These are phyloP conservation scores for Silene latifolia DNA, from an alignment of 148 eudicot species.

Conservation along the genomic window DNA sequence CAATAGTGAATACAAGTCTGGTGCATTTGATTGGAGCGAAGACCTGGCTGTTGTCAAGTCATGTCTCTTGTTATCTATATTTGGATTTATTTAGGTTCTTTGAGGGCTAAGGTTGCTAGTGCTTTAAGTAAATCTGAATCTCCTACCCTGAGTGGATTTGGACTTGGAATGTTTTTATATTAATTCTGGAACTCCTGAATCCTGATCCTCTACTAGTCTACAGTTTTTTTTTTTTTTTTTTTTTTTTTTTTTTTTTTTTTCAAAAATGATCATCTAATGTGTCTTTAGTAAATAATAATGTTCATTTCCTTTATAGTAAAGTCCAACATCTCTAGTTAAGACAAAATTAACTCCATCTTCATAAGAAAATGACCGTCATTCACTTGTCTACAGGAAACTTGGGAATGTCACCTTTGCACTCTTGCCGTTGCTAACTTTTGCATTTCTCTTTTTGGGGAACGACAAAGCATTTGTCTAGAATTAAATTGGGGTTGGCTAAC, in stretches of 20 bases:
- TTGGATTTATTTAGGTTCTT: not conserved
- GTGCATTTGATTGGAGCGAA: too few species aligned
- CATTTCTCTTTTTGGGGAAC: not conserved
- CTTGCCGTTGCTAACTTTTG: not conserved
- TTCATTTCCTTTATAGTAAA: too few species aligned
- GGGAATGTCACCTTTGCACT: not conserved
- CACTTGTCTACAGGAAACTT: not conserved
- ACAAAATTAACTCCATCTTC: too few species aligned
- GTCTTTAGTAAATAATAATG: too few species aligned
- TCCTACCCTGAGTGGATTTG: not conserved
- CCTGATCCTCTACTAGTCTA: not conserved
- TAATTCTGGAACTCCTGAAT: not conserved
- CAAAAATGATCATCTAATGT: too few species aligned
- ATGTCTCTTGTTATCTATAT: too few species aligned
- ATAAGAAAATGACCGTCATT: not conserved
- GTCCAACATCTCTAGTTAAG: too few species aligned
- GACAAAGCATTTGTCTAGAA: not conserved
- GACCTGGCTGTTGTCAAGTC: too few species aligned
- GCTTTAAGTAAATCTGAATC: not conserved
- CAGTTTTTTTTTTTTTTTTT: too few species aligned
- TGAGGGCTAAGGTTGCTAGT: not conserved
- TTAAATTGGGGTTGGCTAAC: not conserved
- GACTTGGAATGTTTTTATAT: not conserved
- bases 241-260: too few species aligned
- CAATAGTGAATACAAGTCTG: too few species aligned